phyloP scores from a whole-genome alignment of 805 yeast species.

The Wickerhamia fluorescens region DNA sequence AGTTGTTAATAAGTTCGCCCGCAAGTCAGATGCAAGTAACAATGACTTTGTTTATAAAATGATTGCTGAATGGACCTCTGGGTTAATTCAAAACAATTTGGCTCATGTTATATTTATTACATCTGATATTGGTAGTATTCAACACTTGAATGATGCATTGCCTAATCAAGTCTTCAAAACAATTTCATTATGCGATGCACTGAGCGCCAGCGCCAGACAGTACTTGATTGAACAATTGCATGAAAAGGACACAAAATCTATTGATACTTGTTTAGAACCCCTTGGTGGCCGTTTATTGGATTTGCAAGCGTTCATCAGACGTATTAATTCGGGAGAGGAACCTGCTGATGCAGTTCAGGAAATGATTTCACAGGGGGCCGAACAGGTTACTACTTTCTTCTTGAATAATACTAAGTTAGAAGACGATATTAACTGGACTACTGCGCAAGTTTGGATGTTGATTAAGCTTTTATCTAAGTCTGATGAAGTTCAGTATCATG shows the following conservation, averaged over 20 bases:
- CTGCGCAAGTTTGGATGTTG: constrained; percentile 85
- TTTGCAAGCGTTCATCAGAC: constrained; percentile 80
- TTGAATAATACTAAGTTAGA: constrained; percentile 23
- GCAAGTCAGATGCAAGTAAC: constrained; percentile 39
- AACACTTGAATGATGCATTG: constrained; percentile 58
- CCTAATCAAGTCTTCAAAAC: constrained; percentile 85
- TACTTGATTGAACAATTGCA: constrained; percentile 57
- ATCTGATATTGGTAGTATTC: constrained; percentile 74
- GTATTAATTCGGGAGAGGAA: constrained; percentile 81
- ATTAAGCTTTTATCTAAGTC: constrained; percentile 54
- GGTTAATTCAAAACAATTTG: constrained; percentile 62
- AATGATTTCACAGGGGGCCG: constrained; percentile 78
- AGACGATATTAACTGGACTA: constrained; percentile 46
- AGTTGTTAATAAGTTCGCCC: constrained; percentile 68
- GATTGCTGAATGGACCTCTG: constrained; percentile 85
- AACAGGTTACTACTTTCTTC: constrained; percentile 81
- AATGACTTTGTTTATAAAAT: constrained; percentile 65
- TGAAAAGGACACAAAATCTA: constrained; percentile 22
- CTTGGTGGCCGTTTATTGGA: constrained; percentile 95
- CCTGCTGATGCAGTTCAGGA: constrained; percentile 71
- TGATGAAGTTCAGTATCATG: constrained; percentile 41
- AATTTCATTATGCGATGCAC: constrained; percentile 74
- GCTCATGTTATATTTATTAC: constrained; percentile 91
- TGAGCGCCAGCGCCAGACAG: constrained; percentile 56
- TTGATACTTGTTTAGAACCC: constrained; percentile 59